A percentile compares a stretch with the other conserved stretches of the same genome.
Evolutionary conservation across 306 rosid species (phyloP).

Genomic region (Lupinus albus): DNA sequence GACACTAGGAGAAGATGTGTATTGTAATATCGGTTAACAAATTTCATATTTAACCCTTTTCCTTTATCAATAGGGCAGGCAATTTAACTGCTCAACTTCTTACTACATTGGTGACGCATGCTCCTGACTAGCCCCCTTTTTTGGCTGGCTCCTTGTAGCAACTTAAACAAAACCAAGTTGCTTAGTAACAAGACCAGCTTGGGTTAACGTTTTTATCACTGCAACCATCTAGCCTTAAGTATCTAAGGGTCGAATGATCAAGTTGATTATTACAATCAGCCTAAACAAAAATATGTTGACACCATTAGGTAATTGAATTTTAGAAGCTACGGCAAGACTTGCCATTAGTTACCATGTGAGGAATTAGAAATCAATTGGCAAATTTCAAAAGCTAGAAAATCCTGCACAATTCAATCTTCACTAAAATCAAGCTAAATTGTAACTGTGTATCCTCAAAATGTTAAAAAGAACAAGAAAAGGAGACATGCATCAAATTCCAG

Average conservation of each 20-base stretch:
- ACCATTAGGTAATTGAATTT: neutral
- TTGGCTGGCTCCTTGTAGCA: no score
- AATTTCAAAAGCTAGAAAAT: constrained; percentile 33
- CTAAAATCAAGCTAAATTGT: constrained; percentile 27
- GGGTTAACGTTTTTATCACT: no score
- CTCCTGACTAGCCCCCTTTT: no score
- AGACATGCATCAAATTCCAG: constrained; percentile 43
- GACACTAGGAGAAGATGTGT: no score
- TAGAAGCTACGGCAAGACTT: constrained; percentile 26
- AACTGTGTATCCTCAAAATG: constrained; percentile 11
- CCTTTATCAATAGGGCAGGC: no score
- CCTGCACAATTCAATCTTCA: constrained; percentile 39
- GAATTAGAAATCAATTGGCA: constrained; percentile 22
- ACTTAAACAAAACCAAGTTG: no score
- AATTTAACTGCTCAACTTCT: no score
- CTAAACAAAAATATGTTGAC: neutral
- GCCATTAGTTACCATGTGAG: constrained; percentile 26
- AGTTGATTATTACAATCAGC: neutral
- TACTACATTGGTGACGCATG: no score
- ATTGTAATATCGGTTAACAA: no score
- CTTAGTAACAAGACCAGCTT: no score
- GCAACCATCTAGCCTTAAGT: no score
- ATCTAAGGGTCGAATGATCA: neutral
- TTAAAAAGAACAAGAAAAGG: constrained; percentile 1
- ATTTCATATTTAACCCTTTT: no score